Conservation (phyloP, 164 flowering plant species). For the Buxus sempervirens region DNA sequence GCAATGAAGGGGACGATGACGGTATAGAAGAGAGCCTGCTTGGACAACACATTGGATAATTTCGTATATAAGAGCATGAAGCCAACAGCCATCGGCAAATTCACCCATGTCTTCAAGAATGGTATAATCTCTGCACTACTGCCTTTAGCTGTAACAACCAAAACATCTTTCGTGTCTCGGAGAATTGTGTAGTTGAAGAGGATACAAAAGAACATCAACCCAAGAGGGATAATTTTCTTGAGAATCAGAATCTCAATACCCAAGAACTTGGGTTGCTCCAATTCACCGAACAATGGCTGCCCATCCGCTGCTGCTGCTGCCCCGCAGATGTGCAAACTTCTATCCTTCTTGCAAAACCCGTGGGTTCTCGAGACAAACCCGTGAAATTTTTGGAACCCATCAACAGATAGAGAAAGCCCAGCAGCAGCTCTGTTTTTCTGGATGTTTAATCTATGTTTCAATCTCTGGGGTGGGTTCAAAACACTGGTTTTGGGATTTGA, state of each 20-base stretch:
- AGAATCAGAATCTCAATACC: constrained; percentile 67
- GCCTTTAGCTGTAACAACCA: constrained; percentile 92
- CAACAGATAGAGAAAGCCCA: constrained; percentile 40
- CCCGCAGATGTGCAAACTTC: constrained; percentile 36
- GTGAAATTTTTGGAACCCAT: constrained; percentile 31
- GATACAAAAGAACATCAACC: constrained; percentile 95
- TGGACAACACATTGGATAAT: constrained; percentile 81
- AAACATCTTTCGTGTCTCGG: constrained; percentile 89
- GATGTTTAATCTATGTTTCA: constrained; percentile 40
- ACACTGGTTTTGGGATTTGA: constrained; percentile 53
- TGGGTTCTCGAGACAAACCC: constrained; percentile 27
- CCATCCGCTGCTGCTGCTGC: constrained; percentile 64
- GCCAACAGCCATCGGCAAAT: constrained; percentile 93
- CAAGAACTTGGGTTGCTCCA: constrained; percentile 52
- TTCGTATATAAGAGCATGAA: constrained; percentile 88
- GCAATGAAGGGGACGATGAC: constrained; percentile 88
- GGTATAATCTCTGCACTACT: constrained; percentile 97
- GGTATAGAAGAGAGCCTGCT: constrained; percentile 81
- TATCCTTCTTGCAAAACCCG: constrained; percentile 33
- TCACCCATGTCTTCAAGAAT: constrained; percentile 94
- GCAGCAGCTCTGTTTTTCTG: constrained; percentile 28
- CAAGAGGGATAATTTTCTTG: constrained; percentile 90
- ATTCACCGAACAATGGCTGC: constrained; percentile 32
- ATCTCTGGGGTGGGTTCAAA: constrained; percentile 33
- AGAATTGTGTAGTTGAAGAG: constrained; percentile 89